Evolutionary conservation across 2,329 filamentous ascomycete genomes (phyloP), one percentile per base, ranked within the genome.

Genomic region (Onygenales sp.): DNA sequence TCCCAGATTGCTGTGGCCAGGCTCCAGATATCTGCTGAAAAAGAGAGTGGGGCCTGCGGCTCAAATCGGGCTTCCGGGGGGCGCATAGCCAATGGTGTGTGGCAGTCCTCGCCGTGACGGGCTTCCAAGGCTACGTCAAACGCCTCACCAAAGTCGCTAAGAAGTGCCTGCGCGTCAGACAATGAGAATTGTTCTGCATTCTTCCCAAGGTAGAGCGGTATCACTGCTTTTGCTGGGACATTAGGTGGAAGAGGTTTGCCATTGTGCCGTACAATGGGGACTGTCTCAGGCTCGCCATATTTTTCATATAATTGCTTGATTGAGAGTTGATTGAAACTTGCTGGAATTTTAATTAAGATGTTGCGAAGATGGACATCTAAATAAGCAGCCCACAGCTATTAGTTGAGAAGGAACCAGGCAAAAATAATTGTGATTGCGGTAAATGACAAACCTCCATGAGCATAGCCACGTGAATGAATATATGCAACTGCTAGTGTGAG

Each of bases 91-190:
- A 55, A 34, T 42, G 58, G 51, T 13, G 59, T 61, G 45, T 62
- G 58, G 39, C 60, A 63, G 52, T 64, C 57, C 53, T 55, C 10
- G 7, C 57, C 57, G 1, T 21, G 50, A 17, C 54, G 56, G 49
- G 13, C 0, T 14, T 58, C 43, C 2, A 8, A 51, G 17, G 32
- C 21, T 3, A 52, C 52, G 11, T 32, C 34, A 54, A 67, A 69
- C 4, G 65, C 57, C 47, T 67, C 64, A 10, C 66, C 67, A 59
- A 69, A 71, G 56, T 71, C 68, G 54, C 56, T 59, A 1, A 71
- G 64, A 49, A 70, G 52, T 0, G 65, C 39, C 4, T 56, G 55
- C 1, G 62, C 57, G 10, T 71, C 69, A 1, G 56, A 55, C 21
- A 67, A 32, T 7, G 57, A 55, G 44, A 68, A 62, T 0, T 65